A percentile compares a stretch with the other conserved stretches of the same genome.
Conservation (phyloP, 2,329 filamentous ascomycete genomes). For the Colletotrichum costaricense region DNA sequence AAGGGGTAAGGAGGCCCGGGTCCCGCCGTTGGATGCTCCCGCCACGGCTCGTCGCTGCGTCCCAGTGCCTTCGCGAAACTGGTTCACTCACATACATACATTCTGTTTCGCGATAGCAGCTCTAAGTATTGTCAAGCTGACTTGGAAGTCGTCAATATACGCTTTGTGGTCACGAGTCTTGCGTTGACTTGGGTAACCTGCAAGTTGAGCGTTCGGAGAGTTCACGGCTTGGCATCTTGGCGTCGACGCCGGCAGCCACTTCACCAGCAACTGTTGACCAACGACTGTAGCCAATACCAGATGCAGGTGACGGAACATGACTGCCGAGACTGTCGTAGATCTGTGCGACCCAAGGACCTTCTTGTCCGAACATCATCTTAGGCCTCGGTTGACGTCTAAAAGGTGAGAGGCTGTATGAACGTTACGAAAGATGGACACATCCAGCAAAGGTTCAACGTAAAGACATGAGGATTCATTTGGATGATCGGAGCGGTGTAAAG, state of each 20-base stretch:
- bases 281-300: neutral
- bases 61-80: neutral
- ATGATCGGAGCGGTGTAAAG: no score
- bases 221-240: conserved; percentile 8
- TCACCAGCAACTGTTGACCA: neutral
- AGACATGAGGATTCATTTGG: neutral
- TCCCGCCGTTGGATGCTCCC: neutral
- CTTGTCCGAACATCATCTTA: neutral
- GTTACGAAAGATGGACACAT: neutral
- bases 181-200: neutral
- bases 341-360: neutral
- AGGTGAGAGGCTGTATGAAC: neutral
- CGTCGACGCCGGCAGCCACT: neutral
- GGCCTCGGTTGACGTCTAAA: neutral
- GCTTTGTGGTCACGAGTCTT: neutral
- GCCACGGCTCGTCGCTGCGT: neutral
- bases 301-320: neutral
- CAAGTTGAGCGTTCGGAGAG: conserved; percentile 6
- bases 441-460: neutral
- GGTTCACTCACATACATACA: neutral
- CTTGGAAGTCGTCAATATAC: neutral
- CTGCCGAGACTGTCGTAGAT: neutral
- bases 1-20: neutral
- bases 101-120: neutral
- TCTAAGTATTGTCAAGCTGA: accelerated